These are phyloP conservation scores for Rhynchospora tenuis DNA, from an alignment of 176 grass and related monocot genomes.

Conservation along the genomic window DNA sequence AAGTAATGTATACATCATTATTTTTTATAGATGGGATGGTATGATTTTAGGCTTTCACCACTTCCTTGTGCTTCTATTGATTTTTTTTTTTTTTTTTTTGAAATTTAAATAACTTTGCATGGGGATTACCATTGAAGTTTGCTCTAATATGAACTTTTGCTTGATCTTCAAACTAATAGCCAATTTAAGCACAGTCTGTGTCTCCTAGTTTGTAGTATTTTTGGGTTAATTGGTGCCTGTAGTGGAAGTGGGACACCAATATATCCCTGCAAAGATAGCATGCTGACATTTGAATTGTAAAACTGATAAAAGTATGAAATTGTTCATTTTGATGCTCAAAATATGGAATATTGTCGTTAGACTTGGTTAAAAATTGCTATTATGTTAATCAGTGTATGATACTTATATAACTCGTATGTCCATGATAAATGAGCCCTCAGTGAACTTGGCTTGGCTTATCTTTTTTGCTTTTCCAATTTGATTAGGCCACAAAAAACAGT, in stretches of 20 bases:
- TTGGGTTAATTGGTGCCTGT: neutral
- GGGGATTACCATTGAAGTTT: neutral
- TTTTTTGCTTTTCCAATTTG: constrained; percentile 8
- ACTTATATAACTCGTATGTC: neutral
- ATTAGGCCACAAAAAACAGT: constrained; percentile 77
- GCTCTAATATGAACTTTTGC: neutral
- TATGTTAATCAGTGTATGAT: neutral
- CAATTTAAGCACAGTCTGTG: neutral
- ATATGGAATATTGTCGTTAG: neutral
- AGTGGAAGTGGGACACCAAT: neutral
- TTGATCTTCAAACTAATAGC: neutral
- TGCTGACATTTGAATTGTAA: neutral
- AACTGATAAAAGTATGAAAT: neutral
- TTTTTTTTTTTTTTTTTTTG: neutral
- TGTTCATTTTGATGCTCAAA: neutral
- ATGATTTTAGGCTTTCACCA: neutral
- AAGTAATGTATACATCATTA: constrained; percentile 20
- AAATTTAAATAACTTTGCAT: neutral
- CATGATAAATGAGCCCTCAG: neutral
- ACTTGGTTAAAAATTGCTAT: neutral
- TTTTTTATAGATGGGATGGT: neutral
- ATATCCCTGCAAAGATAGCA: neutral
- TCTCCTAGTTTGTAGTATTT: neutral
- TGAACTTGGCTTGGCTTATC: neutral
- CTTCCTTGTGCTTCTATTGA: neutral